phyloP scores from a whole-genome alignment of 2,329 filamentous ascomycete genomes.

The Orbilia ellipsospora region DNA sequence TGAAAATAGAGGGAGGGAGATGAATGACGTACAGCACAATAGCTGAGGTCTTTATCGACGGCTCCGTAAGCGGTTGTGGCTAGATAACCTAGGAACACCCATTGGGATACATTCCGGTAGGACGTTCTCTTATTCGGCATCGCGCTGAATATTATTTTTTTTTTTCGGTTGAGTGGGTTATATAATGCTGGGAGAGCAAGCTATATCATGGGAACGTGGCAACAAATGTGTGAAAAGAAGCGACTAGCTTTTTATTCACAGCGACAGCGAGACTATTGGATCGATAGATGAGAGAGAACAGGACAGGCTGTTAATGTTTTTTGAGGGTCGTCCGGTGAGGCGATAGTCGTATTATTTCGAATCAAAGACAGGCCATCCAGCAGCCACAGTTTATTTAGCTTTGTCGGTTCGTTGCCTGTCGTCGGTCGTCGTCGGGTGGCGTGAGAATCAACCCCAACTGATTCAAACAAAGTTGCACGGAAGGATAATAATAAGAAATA shows the following conservation, averaged over 20 bases:
- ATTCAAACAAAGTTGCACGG: background rate
- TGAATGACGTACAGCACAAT: conserved; percentile 35
- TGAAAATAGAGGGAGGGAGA: background rate
- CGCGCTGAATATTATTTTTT: background rate
- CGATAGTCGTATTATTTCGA: conserved; percentile 25
- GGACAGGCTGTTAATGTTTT: conserved; percentile 32
- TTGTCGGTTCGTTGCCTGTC: background rate
- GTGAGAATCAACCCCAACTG: conserved; percentile 35
- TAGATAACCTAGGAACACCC: conserved; percentile 47
- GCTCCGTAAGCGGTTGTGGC: conserved; percentile 36
- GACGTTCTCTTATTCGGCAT: conserved; percentile 9
- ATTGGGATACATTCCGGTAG: conserved; percentile 26
- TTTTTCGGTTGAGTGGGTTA: background rate
- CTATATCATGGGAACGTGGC: conserved; percentile 3
- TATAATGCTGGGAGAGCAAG: background rate
- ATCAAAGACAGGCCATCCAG: conserved; percentile 28
- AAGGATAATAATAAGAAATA: background rate
- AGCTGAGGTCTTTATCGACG: conserved; percentile 52
- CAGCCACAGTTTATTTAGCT: conserved; percentile 8
- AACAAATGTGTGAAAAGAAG: background rate
- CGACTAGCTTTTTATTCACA: conserved; percentile 14
- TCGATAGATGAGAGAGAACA: background rate
- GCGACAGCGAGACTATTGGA: background rate
- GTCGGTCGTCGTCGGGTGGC: conserved; percentile 16
- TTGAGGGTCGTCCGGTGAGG: conserved; percentile 10